Evolutionary conservation across 331 rosid species (phyloP).

Genomic region (Dryas integrifolia): DNA sequence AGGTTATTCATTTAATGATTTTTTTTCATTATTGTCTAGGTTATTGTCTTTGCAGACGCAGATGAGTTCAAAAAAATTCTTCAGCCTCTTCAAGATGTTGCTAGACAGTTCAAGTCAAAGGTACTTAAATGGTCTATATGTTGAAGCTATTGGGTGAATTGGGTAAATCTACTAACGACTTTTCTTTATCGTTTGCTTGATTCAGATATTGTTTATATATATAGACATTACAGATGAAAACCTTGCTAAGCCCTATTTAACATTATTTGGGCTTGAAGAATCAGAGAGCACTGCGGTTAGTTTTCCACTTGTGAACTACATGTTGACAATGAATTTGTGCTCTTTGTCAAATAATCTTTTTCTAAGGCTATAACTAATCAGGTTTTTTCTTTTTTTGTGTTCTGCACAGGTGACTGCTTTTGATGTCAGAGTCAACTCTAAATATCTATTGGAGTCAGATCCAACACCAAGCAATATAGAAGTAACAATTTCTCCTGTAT

Average conservation of each 20-base stretch:
- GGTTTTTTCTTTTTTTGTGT: slow-evolving; percentile 23
- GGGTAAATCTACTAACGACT: slow-evolving; percentile 17
- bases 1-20: slow-evolving; percentile 10
- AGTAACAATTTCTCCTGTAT: slow-evolving; percentile 35
- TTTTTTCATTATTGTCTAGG: slow-evolving; percentile 43
- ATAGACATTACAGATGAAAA: slow-evolving; percentile 71
- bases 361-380: slow-evolving; percentile 9
- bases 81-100: slow-evolving; percentile 66
- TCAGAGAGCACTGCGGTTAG: slow-evolving; percentile 70
- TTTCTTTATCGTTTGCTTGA: slow-evolving; percentile 26
- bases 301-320: slow-evolving; percentile 20
- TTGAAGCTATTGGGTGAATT: slow-evolving; percentile 21
- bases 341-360: not conserved
- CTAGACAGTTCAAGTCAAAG: slow-evolving; percentile 77
- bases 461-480: slow-evolving; percentile 65
- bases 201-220: slow-evolving; percentile 67
- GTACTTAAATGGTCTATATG: slow-evolving; percentile 37
- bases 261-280: slow-evolving; percentile 86
- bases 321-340: not conserved
- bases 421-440: slow-evolving; percentile 65
- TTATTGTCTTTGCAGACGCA: slow-evolving; percentile 54
- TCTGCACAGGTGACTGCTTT: slow-evolving; percentile 70
- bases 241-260: slow-evolving; percentile 88
- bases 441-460: slow-evolving; percentile 70
- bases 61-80: slow-evolving; percentile 57